phyloP scores from a whole-genome alignment of 371 early-diverging fungal genomes.

The Dinochytrium kinnereticum region DNA sequence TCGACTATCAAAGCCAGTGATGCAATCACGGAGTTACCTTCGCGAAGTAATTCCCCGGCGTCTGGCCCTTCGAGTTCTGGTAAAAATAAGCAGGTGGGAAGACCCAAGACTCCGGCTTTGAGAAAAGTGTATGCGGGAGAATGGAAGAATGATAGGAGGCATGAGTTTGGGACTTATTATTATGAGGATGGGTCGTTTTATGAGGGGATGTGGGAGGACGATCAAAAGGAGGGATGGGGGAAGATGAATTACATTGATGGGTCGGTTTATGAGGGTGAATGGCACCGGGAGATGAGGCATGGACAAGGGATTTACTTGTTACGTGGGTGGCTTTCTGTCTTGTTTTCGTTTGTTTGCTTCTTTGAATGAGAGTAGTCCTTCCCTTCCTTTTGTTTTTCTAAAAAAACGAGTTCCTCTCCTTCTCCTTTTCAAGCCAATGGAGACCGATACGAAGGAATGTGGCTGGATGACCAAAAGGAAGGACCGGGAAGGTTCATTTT shows the following conservation, averaged over 20 bases:
- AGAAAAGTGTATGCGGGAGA: conserved; percentile 61
- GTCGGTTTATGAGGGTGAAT: conserved; percentile 61
- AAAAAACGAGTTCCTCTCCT: too few relatives aligned
- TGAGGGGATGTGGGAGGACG: conserved; percentile 56
- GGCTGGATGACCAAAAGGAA: conserved; percentile 59
- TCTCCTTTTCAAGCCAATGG: conserved; percentile 54
- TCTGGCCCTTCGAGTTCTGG: neutral
- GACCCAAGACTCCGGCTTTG: conserved; percentile 24
- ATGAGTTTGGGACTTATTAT: conserved; percentile 58
- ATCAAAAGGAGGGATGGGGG: conserved; percentile 61
- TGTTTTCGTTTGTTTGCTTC: conserved; percentile 1
- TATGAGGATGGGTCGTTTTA: conserved; percentile 56
- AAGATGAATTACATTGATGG: conserved; percentile 56
- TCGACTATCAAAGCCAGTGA: neutral
- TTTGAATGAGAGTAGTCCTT: too few relatives aligned
- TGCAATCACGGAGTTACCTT: neutral
- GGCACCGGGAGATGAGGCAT: conserved; percentile 57
- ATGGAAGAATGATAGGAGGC: conserved; percentile 53
- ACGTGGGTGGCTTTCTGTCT: conserved; percentile 33
- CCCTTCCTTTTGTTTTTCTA: too few relatives aligned
- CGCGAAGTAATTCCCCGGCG: neutral
- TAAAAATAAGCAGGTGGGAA: neutral
- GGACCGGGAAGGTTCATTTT: conserved; percentile 62
- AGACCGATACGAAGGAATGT: conserved; percentile 63
- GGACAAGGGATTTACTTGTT: conserved; percentile 59